phyloP scores from a whole-genome alignment of 2,329 filamentous ascomycete species.

The Neonectria coccinea region DNA sequence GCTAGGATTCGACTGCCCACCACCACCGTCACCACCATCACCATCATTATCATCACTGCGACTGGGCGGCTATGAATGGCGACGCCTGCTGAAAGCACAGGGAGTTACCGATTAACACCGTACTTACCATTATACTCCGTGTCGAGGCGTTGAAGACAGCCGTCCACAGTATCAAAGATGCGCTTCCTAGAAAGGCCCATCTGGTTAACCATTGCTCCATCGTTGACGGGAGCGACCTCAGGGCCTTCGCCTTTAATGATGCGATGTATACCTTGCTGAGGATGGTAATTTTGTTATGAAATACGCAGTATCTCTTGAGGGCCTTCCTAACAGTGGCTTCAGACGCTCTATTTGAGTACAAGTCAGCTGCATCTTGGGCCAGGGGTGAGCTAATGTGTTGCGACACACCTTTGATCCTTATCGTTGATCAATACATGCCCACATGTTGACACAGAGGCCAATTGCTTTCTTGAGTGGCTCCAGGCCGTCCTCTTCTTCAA shows the following conservation, averaged over 20 bases:
- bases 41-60: not conserved
- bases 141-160: conserved; percentile 64
- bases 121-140: conserved; percentile 65
- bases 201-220: conserved; percentile 47
- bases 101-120: not conserved
- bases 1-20: conserved; percentile 40
- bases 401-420: conserved; percentile 29
- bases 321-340: conserved; percentile 69
- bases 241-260: conserved; percentile 50
- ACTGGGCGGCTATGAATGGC: conserved; percentile 23
- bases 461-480: conserved; percentile 72
- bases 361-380: conserved; percentile 58
- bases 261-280: conserved; percentile 61
- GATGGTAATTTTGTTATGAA: conserved; percentile 67
- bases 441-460: conserved; percentile 72
- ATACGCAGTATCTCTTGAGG: conserved; percentile 69
- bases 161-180: conserved; percentile 74
- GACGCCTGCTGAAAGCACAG: not conserved
- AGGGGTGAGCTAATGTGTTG: not conserved
- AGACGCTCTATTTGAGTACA: conserved; percentile 67
- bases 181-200: conserved; percentile 70
- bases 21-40: conserved; percentile 13
- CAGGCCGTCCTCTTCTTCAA: conserved; percentile 55
- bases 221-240: conserved; percentile 50
- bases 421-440: conserved; percentile 46